A percentile compares a stretch with the other conserved stretches of the same genome.
Conservation (phyloP, 2,329 filamentous ascomycete genomes). For the Fusarium foetens region DNA sequence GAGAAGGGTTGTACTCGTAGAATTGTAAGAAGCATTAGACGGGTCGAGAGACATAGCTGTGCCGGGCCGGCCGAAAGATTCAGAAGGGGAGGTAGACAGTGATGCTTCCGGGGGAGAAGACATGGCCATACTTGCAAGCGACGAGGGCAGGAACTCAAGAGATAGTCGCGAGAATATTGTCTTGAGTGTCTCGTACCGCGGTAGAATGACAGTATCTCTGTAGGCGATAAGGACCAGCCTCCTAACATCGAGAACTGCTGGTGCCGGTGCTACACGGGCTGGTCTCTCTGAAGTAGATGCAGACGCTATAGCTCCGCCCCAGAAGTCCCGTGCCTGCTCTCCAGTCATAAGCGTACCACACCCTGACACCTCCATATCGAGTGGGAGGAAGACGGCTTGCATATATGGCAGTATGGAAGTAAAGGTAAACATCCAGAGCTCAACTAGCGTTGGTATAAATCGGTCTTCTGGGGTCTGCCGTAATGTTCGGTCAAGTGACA, state of each 20-base stretch:
- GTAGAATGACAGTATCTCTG: conserved; percentile 87
- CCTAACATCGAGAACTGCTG: conserved; percentile 80
- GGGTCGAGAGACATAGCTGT: conserved; percentile 81
- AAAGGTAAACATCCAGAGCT: conserved; percentile 94
- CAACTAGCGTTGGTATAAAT: conserved; percentile 89
- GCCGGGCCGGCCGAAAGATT: conserved; percentile 68
- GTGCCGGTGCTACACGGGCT: conserved; percentile 59
- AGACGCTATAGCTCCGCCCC: conserved; percentile 74
- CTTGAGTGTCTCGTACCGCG: conserved; percentile 88
- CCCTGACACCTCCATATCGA: conserved; percentile 93
- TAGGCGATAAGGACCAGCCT: conserved; percentile 88
- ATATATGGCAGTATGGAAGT: conserved; percentile 91
- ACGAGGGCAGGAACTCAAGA: conserved; percentile 76
- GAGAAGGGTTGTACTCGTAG: conserved; percentile 81
- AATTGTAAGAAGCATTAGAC: conserved; percentile 80
- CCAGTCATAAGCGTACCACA: conserved; percentile 80
- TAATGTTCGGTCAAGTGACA: conserved; percentile 84
- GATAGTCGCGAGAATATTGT: conserved; percentile 89
- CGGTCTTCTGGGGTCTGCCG: conserved; percentile 83
- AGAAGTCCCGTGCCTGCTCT: conserved; percentile 88
- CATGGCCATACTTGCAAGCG: conserved; percentile 62
- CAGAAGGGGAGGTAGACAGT: conserved; percentile 62
- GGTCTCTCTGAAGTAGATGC: conserved; percentile 46
- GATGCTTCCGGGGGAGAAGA: conserved; percentile 64
- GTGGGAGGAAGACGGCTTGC: conserved; percentile 91